Percentiles rank a stretch among this genome's conserved stretches.
phyloP scores from a whole-genome alignment of 768 basidiomycete species.

The Amanita rubescens region DNA sequence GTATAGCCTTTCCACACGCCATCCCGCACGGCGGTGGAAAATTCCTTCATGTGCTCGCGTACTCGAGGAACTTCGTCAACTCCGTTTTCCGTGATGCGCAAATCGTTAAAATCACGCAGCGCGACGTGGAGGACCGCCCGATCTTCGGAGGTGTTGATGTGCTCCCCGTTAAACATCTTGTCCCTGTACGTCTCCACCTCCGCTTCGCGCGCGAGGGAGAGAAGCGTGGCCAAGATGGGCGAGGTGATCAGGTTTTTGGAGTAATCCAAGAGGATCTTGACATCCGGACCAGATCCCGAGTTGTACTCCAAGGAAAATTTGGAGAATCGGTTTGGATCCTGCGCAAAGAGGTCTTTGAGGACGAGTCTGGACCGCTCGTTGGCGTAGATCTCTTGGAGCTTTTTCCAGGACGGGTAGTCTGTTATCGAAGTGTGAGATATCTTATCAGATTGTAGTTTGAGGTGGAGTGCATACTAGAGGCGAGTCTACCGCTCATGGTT shows the following conservation, averaged over 20 bases:
- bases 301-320: conserved; percentile 78
- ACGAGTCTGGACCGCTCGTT: conserved; percentile 63
- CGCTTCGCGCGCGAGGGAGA: conserved; percentile 81
- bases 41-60: conserved; percentile 85
- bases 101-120: conserved; percentile 71
- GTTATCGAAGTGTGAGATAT: background rate
- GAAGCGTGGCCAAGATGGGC: conserved; percentile 70
- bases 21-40: conserved; percentile 75
- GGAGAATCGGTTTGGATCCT: conserved; percentile 80
- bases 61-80: conserved; percentile 78
- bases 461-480: background rate
- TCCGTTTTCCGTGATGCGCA: conserved; percentile 73
- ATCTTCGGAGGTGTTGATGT: conserved; percentile 98
- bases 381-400: conserved; percentile 81
- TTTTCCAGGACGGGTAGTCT: conserved; percentile 91
- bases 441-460: background rate
- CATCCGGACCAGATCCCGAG: conserved; percentile 54
- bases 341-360: conserved; percentile 88
- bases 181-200: conserved; percentile 78
- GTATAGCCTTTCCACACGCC: conserved; percentile 97
- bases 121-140: conserved; percentile 96
- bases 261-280: conserved; percentile 88
- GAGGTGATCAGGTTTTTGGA: conserved; percentile 94
- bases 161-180: conserved; percentile 91
- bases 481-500: conserved; percentile 1